Conservation (phyloP, 768 basidiomycete genomes). For the Phlegmacium glaucopus region DNA sequence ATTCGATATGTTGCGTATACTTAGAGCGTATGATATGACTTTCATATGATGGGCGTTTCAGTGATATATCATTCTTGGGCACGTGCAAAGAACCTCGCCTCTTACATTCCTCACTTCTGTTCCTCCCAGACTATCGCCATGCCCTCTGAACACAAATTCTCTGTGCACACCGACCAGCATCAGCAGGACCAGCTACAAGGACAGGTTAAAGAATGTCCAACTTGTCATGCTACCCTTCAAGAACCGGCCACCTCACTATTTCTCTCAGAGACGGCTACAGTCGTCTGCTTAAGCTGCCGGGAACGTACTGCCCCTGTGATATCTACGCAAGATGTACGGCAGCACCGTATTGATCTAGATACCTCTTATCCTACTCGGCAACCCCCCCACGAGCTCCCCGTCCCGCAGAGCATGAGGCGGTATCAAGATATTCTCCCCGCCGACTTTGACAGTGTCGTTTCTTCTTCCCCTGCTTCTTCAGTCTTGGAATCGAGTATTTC, state of each 20-base stretch:
- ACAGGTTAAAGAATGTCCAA: slow-evolving; percentile 42
- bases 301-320: slow-evolving; percentile 26
- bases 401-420: slow-evolving; percentile 16
- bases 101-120: slow-evolving; percentile 6
- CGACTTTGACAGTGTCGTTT: slow-evolving; percentile 9
- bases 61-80: no score
- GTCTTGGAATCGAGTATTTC: slow-evolving; percentile 1
- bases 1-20: no score
- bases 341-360: slow-evolving; percentile 16
- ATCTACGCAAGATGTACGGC: slow-evolving; percentile 5
- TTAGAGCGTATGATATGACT: no score
- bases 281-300: slow-evolving; percentile 50
- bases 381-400: slow-evolving; percentile 15
- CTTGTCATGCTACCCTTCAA: slow-evolving; percentile 39
- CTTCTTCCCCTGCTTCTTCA: slow-evolving; percentile 2
- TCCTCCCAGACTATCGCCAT: slow-evolving; percentile 28
- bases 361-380: slow-evolving; percentile 12
- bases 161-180: slow-evolving; percentile 24
- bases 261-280: slow-evolving; percentile 24
- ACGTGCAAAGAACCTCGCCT: no score
- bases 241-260: slow-evolving; percentile 27
- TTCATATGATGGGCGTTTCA: no score
- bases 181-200: slow-evolving; percentile 17
- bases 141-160: slow-evolving; percentile 48
- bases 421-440: slow-evolving; percentile 17